phyloP scores from a whole-genome alignment of 805 yeast species.

The Pichia gijzeniarum region DNA sequence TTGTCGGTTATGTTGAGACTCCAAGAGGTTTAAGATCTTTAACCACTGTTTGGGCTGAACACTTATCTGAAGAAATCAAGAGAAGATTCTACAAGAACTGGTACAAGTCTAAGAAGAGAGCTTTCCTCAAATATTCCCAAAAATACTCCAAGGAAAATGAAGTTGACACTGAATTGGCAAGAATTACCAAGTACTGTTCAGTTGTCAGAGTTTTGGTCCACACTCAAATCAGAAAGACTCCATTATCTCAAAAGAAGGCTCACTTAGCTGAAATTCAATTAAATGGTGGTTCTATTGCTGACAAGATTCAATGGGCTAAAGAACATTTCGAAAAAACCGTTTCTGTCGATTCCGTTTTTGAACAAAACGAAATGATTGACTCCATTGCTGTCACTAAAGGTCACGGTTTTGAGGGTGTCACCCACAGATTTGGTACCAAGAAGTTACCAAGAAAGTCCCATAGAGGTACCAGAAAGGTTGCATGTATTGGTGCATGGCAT shows the following conservation, averaged over 20 bases:
- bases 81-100: slow-evolving; percentile 99
- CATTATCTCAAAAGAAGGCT: slow-evolving; percentile 98
- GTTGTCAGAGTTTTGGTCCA: slow-evolving; percentile 99
- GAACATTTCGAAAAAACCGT: slow-evolving; percentile 99
- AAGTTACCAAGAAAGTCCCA: slow-evolving; percentile 99
- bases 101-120: slow-evolving; percentile 99
- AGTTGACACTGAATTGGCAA: slow-evolving; percentile 93
- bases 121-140: slow-evolving; percentile 99
- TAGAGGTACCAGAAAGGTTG: slow-evolving; percentile 99
- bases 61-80: slow-evolving; percentile 97
- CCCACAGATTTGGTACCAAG: slow-evolving; percentile 99
- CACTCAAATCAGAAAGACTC: slow-evolving; percentile 99
- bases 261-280: slow-evolving; percentile 99
- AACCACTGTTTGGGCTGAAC: slow-evolving; percentile 99
- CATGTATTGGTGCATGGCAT: slow-evolving; percentile 99
- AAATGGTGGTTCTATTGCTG: slow-evolving; percentile 98
- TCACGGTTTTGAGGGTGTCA: slow-evolving; percentile 99
- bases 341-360: slow-evolving; percentile 90
- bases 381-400: slow-evolving; percentile 99
- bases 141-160: slow-evolving; percentile 91
- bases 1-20: slow-evolving; percentile 99
- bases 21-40: slow-evolving; percentile 99
- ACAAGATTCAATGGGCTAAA: slow-evolving; percentile 97
- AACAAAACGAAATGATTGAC: slow-evolving; percentile 97
- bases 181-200: slow-evolving; percentile 96